These are phyloP conservation scores for Colletotrichum salicis DNA, from an alignment of 2,329 filamentous ascomycete genomes.

Conservation along the genomic window DNA sequence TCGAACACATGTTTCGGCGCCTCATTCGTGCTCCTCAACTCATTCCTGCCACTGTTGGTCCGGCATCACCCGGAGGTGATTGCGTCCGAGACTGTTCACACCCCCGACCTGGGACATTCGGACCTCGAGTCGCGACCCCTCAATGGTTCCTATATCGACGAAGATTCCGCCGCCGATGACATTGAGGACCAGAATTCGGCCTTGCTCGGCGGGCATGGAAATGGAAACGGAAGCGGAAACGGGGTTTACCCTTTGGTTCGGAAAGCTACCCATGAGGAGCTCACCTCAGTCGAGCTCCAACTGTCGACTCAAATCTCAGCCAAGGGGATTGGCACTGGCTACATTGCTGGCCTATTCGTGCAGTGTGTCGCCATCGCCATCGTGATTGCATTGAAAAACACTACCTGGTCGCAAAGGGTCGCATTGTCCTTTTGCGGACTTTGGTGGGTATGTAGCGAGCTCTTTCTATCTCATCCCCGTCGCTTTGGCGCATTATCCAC, in stretches of 20 bases:
- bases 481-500: not conserved
- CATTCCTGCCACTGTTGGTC: conserved; percentile 90
- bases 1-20: conserved; percentile 95
- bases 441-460: conserved; percentile 79
- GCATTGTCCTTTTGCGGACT: conserved; percentile 87
- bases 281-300: conserved; percentile 75
- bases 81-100: conserved; percentile 40
- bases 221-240: conserved; percentile 39
- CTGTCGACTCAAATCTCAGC: conserved; percentile 92
- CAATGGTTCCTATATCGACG: conserved; percentile 46
- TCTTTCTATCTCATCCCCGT: not conserved
- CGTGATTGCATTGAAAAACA: conserved; percentile 77
- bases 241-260: conserved; percentile 49
- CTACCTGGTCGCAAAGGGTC: conserved; percentile 85
- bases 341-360: conserved; percentile 84
- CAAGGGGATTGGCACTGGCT: conserved; percentile 92
- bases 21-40: conserved; percentile 95
- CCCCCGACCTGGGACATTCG: conserved; percentile 45
- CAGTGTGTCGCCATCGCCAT: conserved; percentile 85
- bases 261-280: conserved; percentile 56
- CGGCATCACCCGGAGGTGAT: conserved; percentile 76
- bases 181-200: conserved; percentile 57
- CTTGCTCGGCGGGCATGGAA: conserved; percentile 52
- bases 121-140: conserved; percentile 48
- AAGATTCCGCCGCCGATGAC: conserved; percentile 41